Conservation (phyloP, 2,329 filamentous ascomycete species). For the Fusarium goolgardi region DNA sequence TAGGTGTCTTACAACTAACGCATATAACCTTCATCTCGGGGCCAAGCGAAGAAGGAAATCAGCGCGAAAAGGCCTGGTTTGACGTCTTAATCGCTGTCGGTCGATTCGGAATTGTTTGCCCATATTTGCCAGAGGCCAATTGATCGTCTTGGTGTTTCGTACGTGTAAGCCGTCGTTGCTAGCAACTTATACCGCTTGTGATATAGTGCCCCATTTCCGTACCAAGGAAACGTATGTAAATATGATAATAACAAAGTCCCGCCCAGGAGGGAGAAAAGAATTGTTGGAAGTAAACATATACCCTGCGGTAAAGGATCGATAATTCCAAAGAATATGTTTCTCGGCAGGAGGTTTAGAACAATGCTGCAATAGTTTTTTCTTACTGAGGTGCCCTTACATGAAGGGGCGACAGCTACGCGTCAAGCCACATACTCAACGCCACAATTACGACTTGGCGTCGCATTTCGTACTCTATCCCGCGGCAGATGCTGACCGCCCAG, state of each 20-base stretch:
- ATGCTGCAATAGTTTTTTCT: background rate
- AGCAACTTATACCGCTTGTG: conserved; percentile 11
- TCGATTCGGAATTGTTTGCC: conserved; percentile 8
- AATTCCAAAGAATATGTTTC: background rate
- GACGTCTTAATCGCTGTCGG: background rate
- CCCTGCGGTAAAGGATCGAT: background rate
- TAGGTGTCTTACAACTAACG: background rate
- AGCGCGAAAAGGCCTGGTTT: no score
- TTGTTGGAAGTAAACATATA: background rate
- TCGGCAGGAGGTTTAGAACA: conserved; percentile 2
- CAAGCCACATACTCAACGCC: conserved; percentile 31
- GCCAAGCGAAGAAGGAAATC: background rate
- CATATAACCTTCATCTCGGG: conserved; percentile 6
- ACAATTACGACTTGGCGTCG: conserved; percentile 10
- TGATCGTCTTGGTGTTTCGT: conserved; percentile 8
- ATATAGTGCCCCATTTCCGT: conserved; percentile 8
- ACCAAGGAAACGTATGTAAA: background rate
- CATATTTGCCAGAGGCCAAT: conserved; percentile 13
- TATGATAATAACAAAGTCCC: background rate
- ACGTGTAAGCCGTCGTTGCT: conserved; percentile 10
- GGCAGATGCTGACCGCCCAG: background rate
- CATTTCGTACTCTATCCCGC: background rate
- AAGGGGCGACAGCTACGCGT: conserved; percentile 37
- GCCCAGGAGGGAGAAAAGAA: background rate
- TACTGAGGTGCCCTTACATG: background rate